These are phyloP conservation scores for Wilcoxina mikolae DNA, from an alignment of 495 filamentous ascomycete genomes.

Conservation along the genomic window DNA sequence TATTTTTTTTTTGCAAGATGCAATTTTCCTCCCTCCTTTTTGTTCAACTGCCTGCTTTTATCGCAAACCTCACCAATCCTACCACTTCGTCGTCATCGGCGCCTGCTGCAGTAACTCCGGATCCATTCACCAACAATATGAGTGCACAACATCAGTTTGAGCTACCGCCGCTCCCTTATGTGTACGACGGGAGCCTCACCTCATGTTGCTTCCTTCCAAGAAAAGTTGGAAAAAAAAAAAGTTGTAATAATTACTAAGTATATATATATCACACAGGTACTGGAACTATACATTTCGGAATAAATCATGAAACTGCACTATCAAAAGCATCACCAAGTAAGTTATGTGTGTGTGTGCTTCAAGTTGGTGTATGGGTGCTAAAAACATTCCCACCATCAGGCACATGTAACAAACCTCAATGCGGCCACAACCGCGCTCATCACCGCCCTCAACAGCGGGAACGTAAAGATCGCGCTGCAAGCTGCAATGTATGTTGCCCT, in stretches of 20 bases:
- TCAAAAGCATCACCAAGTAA: constrained; percentile 33
- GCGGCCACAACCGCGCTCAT: constrained; percentile 41
- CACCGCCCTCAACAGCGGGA: constrained; percentile 39
- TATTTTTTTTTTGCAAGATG: not conserved
- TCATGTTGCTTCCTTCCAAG: not conserved
- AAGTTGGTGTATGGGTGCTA: not conserved
- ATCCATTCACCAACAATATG: constrained; percentile 5
- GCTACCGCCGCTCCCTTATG: constrained; percentile 21
- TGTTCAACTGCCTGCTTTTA: constrained; percentile 20
- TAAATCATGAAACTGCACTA: constrained; percentile 95
- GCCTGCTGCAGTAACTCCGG: not conserved
- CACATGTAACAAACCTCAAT: constrained; percentile 62
- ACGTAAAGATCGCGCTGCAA: constrained; percentile 59
- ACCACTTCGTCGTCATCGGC: constrained; percentile 1
- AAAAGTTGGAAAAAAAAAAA: not conserved
- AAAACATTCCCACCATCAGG: constrained; percentile 43
- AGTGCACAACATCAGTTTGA: constrained; percentile 8
- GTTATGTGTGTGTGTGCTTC: not conserved
- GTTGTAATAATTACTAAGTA: not conserved
- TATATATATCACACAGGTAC: constrained; percentile 34
- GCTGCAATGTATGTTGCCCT: constrained; percentile 42
- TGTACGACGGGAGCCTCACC: constrained; percentile 16
- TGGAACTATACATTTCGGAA: constrained; percentile 87
- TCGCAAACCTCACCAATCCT: constrained; percentile 20
- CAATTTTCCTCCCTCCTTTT: constrained; percentile 16